phyloP scores from a whole-genome alignment of 768 basidiomycete species.

The Gymnopilus dilepis region DNA sequence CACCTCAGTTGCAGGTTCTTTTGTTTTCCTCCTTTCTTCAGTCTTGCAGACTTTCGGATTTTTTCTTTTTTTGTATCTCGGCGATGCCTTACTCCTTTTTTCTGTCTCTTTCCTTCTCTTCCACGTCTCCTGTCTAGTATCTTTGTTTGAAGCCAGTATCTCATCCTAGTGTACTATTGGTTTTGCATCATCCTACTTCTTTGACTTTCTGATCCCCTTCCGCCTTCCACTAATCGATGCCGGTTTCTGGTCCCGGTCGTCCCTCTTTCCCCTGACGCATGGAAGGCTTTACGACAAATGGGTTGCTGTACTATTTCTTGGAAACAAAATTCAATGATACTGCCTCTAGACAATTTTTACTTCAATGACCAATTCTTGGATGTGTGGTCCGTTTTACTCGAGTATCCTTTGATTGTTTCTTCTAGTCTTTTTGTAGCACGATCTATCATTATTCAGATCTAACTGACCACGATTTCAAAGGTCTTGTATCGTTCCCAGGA shows the following conservation, averaged over 20 bases:
- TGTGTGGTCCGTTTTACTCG: neutral
- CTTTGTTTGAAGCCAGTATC: conserved; percentile 8
- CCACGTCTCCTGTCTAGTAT: neutral
- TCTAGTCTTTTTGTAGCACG: neutral
- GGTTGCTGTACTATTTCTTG: conserved; percentile 20
- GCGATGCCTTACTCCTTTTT: conserved; percentile 7
- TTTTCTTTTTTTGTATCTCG: conserved; percentile 5
- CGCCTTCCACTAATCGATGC: neutral
- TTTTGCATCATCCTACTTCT: neutral
- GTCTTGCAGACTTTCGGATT: conserved; percentile 1
- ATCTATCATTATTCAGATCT: neutral
- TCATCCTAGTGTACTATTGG: conserved; percentile 11
- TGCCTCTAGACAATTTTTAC: conserved; percentile 11
- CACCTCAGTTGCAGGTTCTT: neutral
- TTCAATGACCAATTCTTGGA: neutral
- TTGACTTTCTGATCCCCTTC: neutral
- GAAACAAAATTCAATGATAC: conserved; percentile 18
- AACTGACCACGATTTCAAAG: too few relatives aligned
- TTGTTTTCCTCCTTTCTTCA: neutral
- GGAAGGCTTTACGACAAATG: conserved; percentile 14
- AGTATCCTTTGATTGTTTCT: neutral
- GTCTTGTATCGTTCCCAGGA: too few relatives aligned
- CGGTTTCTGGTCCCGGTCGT: neutral
- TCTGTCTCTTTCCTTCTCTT: neutral
- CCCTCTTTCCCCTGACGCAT: conserved; percentile 5